Evolutionary conservation across 1,139 yeast species (phyloP).

Genomic region (Pichia sp.): DNA sequence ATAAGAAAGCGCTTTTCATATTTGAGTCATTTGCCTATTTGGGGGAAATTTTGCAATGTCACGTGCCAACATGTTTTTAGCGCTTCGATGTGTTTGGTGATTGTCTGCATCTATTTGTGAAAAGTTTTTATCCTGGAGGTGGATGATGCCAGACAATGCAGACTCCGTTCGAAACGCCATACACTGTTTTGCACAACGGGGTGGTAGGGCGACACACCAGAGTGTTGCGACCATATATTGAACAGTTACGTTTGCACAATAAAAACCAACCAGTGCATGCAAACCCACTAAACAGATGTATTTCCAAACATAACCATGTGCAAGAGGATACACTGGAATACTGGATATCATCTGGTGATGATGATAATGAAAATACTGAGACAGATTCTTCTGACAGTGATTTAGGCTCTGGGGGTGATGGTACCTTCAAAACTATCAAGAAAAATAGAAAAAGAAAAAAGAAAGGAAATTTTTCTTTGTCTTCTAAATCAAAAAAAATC

Average conservation of each 20-base stretch:
- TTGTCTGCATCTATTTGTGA: neutral
- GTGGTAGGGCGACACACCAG: conserved; percentile 3
- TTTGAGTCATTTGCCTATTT: neutral
- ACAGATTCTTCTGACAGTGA: neutral
- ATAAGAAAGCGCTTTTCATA: neutral
- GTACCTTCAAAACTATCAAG: neutral
- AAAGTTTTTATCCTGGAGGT: neutral
- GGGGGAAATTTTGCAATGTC: neutral
- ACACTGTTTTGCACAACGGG: conserved; percentile 4
- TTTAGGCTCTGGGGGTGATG: neutral
- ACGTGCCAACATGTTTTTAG: neutral
- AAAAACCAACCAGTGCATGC: conserved; percentile 2
- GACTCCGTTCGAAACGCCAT: conserved; percentile 9
- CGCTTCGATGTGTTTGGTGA: neutral
- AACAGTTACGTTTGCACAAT: conserved; percentile 2
- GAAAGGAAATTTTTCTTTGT: neutral
- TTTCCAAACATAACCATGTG: conserved; percentile 9
- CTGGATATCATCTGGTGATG: conserved; percentile 14
- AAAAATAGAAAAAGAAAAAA: neutral
- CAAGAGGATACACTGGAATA: conserved; percentile 18
- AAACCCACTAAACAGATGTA: conserved; percentile 18
- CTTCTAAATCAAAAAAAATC: neutral
- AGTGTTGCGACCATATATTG: conserved; percentile 8
- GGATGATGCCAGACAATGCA: neutral
- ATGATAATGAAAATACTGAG: too few species aligned